A percentile compares a stretch with the other conserved stretches of the same genome.
Evolutionary conservation across 805 yeast genomes (phyloP).

Genomic region (Candida tallmaniae): DNA sequence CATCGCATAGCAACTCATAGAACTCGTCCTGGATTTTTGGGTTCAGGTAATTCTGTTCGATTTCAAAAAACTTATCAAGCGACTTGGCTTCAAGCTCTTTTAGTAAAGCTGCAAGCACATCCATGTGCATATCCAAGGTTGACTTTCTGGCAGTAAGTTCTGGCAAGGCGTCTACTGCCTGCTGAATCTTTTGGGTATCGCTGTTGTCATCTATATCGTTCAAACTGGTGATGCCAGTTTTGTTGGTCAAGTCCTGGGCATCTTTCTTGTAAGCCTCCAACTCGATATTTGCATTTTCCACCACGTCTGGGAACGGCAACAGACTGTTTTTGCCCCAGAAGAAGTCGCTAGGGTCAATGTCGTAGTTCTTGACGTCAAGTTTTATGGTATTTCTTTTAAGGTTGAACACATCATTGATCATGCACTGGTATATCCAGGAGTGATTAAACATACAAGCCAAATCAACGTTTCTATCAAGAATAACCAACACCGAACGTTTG

Average conservation of each 20-base stretch:
- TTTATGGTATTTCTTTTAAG: conserved; percentile 79
- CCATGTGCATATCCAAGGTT: conserved; percentile 95
- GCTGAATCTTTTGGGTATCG: conserved; percentile 68
- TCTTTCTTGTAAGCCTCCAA: conserved; percentile 77
- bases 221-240: conserved; percentile 67
- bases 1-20: conserved; percentile 50
- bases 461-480: conserved; percentile 87
- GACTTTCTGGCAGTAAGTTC: conserved; percentile 85
- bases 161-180: conserved; percentile 88
- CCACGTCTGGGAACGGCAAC: conserved; percentile 97
- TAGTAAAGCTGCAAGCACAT: conserved; percentile 78
- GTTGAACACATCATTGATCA: conserved; percentile 88
- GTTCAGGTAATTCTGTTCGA: conserved; percentile 78
- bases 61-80: conserved; percentile 86
- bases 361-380: conserved; percentile 57
- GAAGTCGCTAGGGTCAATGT: conserved; percentile 88
- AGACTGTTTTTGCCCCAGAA: conserved; percentile 86
- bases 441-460: conserved; percentile 92
- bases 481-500: conserved; percentile 70
- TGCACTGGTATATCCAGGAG: conserved; percentile 96
- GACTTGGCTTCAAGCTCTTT: conserved; percentile 82
- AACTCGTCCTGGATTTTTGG: conserved; percentile 56
- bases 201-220: conserved; percentile 61
- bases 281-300: conserved; percentile 88
- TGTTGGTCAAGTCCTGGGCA: conserved; percentile 78